Evolutionary conservation across 1,284 basidiomycete genomes (phyloP), one percentile per base, ranked within the genome.

Genomic region (Trametes versicolor): DNA sequence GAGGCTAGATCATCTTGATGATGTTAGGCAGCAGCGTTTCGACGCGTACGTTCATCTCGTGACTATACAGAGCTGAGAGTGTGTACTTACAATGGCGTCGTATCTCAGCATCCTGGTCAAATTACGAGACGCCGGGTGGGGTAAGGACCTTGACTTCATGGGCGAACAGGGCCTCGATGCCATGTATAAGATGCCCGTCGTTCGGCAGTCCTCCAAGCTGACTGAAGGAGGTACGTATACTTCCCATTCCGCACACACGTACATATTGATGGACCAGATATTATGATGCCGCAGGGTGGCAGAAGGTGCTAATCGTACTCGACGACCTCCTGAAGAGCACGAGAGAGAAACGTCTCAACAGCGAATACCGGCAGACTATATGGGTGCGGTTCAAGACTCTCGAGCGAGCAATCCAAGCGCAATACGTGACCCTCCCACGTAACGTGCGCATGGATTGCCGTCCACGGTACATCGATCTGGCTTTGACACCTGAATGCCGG

Each of bases 81-180:
- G 17, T 39, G 2, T 4, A 19, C 19, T 17, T 17, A 19, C 9
- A 39, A 2, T 39, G 57, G 27, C 15, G 15, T 17, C 19, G 19
- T 21, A 17, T 15, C 7, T 25, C 17, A 64, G 63, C 25, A 60
- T 64, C 15, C 17, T 60, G 0, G 13, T 4, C 4, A 58, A 58
- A 4, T 21, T 64, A 15, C n/a, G 29, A 13, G 29, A 41, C 6
- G 4, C 10, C 1, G 58, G 58, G 0, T 64, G 63, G 63, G 58
- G 34, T 3, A 37, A 56, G 21, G 63, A 64, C 15, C 45, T 64
- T 23, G 63, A 56, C 3, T 64, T 53, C 41, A 25, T 64, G 12
- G 63, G 45, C 6, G 9, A 29, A 6, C 10, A 19, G 1, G 53
- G 58, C 2, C 21, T 60, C 7, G 23, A 39, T 0, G 15, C 36